Evolutionary conservation across 148 eudicot genomes (phyloP).

Genomic region (Heliosperma pusillum): DNA sequence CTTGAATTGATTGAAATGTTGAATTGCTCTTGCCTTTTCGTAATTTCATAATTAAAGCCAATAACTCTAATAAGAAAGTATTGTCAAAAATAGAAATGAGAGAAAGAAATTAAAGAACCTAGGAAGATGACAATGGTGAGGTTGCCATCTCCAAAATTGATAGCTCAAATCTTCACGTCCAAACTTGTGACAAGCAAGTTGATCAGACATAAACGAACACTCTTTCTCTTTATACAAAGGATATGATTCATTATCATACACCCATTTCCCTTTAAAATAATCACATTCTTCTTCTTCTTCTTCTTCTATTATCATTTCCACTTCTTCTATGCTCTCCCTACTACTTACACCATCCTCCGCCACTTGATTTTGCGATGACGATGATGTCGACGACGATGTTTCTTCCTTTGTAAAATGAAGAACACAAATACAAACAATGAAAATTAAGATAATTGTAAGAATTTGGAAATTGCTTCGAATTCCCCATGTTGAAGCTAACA

Average conservation of each 20-base stretch:
- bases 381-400: background rate
- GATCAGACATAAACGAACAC: conserved; percentile 69
- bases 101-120: conserved; percentile 35
- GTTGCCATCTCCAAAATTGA: conserved; percentile 93
- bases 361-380: background rate
- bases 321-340: background rate
- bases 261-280: conserved; percentile 78
- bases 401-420: conserved; percentile 34
- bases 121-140: conserved; percentile 74
- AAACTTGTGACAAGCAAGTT: conserved; percentile 67
- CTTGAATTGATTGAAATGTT: too few species aligned
- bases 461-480: conserved; percentile 48
- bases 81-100: too few species aligned
- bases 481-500: conserved; percentile 21
- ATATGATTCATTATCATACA: conserved; percentile 57
- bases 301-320: background rate
- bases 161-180: conserved; percentile 70
- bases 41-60: too few species aligned
- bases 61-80: too few species aligned
- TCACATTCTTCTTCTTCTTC: conserved; percentile 50
- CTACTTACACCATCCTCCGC: background rate
- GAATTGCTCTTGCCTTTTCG: too few species aligned
- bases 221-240: conserved; percentile 67
- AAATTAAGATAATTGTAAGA: conserved; percentile 34
- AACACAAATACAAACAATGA: conserved; percentile 29